Conservation (phyloP, 2,329 filamentous ascomycete genomes). For the Exserohilum turcica region DNA sequence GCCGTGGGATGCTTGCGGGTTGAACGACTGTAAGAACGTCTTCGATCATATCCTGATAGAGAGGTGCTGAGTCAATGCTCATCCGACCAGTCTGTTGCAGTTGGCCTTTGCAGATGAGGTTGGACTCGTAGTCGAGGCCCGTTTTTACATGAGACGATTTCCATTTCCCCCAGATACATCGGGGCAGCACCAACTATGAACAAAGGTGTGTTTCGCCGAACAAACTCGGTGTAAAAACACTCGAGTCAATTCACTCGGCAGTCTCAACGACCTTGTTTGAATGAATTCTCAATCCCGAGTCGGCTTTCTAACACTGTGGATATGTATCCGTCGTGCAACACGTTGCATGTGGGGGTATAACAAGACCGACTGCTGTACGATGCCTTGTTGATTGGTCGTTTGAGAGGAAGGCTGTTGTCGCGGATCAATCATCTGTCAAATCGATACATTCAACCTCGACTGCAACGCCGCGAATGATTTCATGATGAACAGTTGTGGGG, state of each 20-base stretch:
- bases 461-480: background rate
- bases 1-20: background rate
- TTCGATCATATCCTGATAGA: conserved; percentile 9
- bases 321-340: too few species aligned
- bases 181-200: background rate
- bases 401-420: background rate
- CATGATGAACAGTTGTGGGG: background rate
- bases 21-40: background rate
- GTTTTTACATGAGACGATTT: background rate
- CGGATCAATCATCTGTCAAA: conserved; percentile 17
- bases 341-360: too few species aligned
- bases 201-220: too few species aligned
- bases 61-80: background rate
- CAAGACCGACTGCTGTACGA: too few species aligned
- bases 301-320: background rate
- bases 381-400: too few species aligned
- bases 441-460: conserved; percentile 15
- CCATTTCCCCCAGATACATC: background rate
- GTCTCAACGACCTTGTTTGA: background rate
- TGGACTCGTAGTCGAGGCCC: background rate
- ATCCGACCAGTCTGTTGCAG: too few species aligned
- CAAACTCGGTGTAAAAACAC: too few species aligned
- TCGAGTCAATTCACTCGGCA: too few species aligned
- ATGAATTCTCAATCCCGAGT: background rate
- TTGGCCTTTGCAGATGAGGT: background rate